Conservation (phyloP, 2,329 filamentous ascomycete species). For the Colletotrichum tamarilloi region DNA sequence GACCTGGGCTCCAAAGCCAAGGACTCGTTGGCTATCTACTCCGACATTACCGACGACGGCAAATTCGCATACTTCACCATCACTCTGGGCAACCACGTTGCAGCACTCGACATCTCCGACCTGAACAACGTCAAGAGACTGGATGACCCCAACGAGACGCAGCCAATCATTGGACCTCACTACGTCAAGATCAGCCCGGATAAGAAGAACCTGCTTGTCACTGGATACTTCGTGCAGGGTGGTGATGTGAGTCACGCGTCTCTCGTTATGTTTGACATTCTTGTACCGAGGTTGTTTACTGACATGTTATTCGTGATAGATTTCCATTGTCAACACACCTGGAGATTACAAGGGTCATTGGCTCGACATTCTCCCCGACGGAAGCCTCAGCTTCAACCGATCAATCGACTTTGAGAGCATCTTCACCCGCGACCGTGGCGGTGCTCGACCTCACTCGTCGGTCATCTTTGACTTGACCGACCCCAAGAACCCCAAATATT, state of each 20-base stretch:
- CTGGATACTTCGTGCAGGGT: conserved; percentile 74
- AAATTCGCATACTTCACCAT: conserved; percentile 69
- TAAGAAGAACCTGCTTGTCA: conserved; percentile 72
- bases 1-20: conserved; percentile 68
- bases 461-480: conserved; percentile 69
- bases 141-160: conserved; percentile 67
- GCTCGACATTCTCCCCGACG: conserved; percentile 67
- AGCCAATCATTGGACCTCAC: conserved; percentile 71
- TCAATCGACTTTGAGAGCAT: conserved; percentile 66
- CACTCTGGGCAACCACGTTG: conserved; percentile 71
- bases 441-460: conserved; percentile 66
- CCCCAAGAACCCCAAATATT: conserved; percentile 61
- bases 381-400: conserved; percentile 68
- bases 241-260: conserved; percentile 52
- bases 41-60: conserved; percentile 68
- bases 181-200: conserved; percentile 74
- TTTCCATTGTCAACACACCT: conserved; percentile 69
- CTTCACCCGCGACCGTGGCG: conserved; percentile 63
- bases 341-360: conserved; percentile 72
- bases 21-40: conserved; percentile 69
- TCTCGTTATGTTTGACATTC: background rate
- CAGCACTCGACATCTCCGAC: conserved; percentile 70
- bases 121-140: conserved; percentile 70
- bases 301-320: conserved; percentile 41
- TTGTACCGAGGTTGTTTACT: background rate